phyloP scores from a whole-genome alignment of 129 eudicot genomes.

The Escallonia rubra region DNA sequence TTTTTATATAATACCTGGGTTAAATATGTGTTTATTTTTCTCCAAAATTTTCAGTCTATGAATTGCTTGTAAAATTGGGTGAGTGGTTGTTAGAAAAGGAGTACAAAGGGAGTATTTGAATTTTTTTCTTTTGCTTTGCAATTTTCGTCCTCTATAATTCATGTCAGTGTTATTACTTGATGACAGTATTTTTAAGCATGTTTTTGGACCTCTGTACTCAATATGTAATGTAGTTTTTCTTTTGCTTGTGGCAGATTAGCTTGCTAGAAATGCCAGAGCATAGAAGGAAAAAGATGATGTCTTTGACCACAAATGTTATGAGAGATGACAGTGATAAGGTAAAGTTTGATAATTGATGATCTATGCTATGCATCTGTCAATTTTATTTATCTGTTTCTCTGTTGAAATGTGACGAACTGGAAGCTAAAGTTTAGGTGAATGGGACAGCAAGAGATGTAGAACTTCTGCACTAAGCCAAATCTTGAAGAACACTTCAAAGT shows the following conservation, averaged over 20 bases:
- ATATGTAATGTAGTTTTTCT: slow-evolving; percentile 10
- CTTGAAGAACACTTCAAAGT: no score
- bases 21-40: not conserved
- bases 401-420: no score
- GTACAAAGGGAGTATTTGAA: no score
- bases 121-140: no score
- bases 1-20: slow-evolving; percentile 5
- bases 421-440: no score
- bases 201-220: not conserved
- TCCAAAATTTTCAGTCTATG: not conserved
- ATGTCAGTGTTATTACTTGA: no score
- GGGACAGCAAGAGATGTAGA: no score
- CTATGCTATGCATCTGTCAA: not conserved
- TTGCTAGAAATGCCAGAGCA: slow-evolving; percentile 79
- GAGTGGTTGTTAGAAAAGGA: no score
- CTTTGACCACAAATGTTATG: slow-evolving; percentile 72
- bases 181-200: no score
- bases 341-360: slow-evolving; percentile 13
- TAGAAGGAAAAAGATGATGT: slow-evolving; percentile 49
- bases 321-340: slow-evolving; percentile 92
- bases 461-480: no score
- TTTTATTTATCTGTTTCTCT: slow-evolving; percentile 6
- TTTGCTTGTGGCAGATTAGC: slow-evolving; percentile 66
- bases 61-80: not conserved
- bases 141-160: no score